Evolutionary conservation across 2,329 filamentous ascomycete genomes (phyloP).

Genomic region (Elsinoe australis): DNA sequence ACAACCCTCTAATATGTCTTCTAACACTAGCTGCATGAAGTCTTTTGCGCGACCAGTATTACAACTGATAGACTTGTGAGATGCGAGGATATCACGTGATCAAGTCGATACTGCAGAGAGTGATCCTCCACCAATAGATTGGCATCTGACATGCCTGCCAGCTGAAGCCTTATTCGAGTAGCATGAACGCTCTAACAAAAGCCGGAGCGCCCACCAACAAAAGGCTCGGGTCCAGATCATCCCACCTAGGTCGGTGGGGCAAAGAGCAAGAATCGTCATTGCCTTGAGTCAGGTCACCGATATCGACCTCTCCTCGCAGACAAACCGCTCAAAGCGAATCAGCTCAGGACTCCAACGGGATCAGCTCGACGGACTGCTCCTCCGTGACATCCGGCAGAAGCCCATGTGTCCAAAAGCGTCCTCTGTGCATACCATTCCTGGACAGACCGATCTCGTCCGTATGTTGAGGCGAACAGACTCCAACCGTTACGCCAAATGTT

Average conservation of each 20-base stretch:
- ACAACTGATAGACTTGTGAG: too few relatives aligned
- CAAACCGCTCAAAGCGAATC: not conserved
- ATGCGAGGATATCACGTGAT: too few relatives aligned
- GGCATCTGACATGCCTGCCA: not conserved
- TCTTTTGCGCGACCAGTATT: too few relatives aligned
- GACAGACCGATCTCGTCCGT: not conserved
- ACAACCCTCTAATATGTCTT: too few relatives aligned
- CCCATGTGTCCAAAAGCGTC: not conserved
- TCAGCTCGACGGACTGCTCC: not conserved
- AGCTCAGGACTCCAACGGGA: slow-evolving; percentile 4
- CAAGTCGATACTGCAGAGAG: too few relatives aligned
- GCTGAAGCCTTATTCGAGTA: not conserved
- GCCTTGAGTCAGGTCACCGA: slow-evolving; percentile 4
- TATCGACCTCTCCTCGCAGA: not conserved
- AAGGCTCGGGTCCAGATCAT: slow-evolving; percentile 12
- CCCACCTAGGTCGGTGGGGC: not conserved
- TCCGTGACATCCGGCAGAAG: slow-evolving; percentile 7
- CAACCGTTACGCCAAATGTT: slow-evolving; percentile 3
- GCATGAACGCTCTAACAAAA: too few relatives aligned
- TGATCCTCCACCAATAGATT: too few relatives aligned
- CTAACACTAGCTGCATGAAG: too few relatives aligned
- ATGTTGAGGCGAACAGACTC: slow-evolving; percentile 2
- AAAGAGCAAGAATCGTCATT: slow-evolving; percentile 2
- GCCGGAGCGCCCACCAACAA: too few relatives aligned
- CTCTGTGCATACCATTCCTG: not conserved